Evolutionary conservation across 1,139 yeast species (phyloP), one percentile per base, ranked within the genome.

Genomic region (Debaryomyces subglobosus): DNA sequence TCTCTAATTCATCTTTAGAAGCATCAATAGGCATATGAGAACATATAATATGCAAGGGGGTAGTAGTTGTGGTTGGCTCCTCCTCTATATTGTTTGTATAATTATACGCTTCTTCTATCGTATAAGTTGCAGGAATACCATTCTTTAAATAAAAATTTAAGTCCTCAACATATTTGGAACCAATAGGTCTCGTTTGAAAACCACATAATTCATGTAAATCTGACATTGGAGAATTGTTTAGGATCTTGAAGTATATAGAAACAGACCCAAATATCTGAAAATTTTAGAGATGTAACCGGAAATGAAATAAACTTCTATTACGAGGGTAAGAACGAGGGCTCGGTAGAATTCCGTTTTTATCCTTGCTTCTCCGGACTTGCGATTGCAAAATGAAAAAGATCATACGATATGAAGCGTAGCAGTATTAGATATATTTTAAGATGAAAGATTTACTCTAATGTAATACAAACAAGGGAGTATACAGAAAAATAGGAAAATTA

Each of bases 81-180:
- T 70, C 75, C 35, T 68, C 72, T 43, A 72, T 65, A 50, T 60
- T 59, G 48, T 77, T 68, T 47, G 73, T 81, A 58, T 67, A 84
- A 46, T 81, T 81, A 44, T 79, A 77, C 3, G 85, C 89, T 61
- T 89, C 96, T 64, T 88, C 94, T 8, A 86, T 68, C 1, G 96
- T 89, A 53, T 89, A 86, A 0, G 96, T 89, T 1, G 96, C 82
- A 2, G 96, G 95, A 10, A 89, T 81, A 0, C 95, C 96, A 34
- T 74, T 72, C 45, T 74, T 69, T 51, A 89, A 67, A 52, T 72
- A 79, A 41, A 59, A 64, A 35, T 69, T 71, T 42, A 89, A 65
- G 8, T 72, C 67, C 0, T 60, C 68, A 5, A 84, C 50, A 57
- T 85, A 81, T 1, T 68, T 72, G 2, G 58, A 53, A 3, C 75